Conservation (phyloP, 305 asterid species). For the Caryopteris hybrid region DNA sequence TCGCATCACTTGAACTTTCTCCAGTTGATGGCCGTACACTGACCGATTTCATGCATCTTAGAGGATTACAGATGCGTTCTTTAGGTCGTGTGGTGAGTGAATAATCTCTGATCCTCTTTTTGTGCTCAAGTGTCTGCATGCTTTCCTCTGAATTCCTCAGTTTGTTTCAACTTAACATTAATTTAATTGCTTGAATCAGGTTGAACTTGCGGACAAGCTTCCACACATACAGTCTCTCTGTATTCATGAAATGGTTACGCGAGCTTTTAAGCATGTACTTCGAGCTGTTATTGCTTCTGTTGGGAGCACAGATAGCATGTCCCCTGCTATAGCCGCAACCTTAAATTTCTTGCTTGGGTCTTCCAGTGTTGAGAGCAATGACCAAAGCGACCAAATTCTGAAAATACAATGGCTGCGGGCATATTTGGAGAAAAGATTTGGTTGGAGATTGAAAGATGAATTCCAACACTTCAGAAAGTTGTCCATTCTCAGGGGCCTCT, state of each 20-base stretch:
- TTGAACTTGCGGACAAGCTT: constrained; percentile 93
- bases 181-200: constrained; percentile 55
- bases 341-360: constrained; percentile 91
- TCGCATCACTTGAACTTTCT: constrained; percentile 98
- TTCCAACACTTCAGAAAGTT: constrained; percentile 73
- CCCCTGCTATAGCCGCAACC: constrained; percentile 72
- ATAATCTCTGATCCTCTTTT: constrained; percentile 10
- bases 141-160: constrained; percentile 9
- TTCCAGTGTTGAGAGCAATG: constrained; percentile 35
- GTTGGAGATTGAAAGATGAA: constrained; percentile 82
- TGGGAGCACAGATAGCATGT: constrained; percentile 50
- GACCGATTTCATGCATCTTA: constrained; percentile 98
- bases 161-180: constrained; percentile 17
- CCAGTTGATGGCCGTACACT: constrained; percentile 99
- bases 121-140: background rate
- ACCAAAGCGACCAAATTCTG: constrained; percentile 42
- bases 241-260: constrained; percentile 98
- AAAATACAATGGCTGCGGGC: constrained; percentile 68
- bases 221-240: constrained; percentile 98
- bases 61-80: constrained; percentile 94
- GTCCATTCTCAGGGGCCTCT: constrained; percentile 91
- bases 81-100: constrained; percentile 95
- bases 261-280: constrained; percentile 93
- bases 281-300: constrained; percentile 94
- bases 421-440: constrained; percentile 68